A percentile compares a stretch with the other conserved stretches of the same genome.
phyloP scores from a whole-genome alignment of 495 filamentous ascomycete species.

The Melanomma pulvis-pyrius region DNA sequence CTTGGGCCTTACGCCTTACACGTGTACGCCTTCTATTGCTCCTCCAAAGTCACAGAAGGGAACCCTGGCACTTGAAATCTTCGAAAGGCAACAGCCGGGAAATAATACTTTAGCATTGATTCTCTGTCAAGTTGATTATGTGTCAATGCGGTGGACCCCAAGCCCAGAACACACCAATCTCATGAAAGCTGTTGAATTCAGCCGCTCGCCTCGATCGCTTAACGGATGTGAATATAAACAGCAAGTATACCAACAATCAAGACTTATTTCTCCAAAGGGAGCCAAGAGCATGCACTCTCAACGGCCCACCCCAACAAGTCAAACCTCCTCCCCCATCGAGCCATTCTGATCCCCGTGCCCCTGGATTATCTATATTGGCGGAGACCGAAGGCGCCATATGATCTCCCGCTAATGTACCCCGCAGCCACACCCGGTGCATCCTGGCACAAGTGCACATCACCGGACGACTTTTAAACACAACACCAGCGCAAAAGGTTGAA shows the following conservation, averaged over 20 bases:
- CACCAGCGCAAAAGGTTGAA: background rate
- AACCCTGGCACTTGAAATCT: too few relatives aligned
- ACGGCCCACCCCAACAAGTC: background rate
- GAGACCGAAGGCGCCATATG: constrained; percentile 6
- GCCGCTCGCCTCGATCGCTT: background rate
- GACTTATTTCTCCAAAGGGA: constrained; percentile 2
- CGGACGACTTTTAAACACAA: background rate
- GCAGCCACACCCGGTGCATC: constrained; percentile 37
- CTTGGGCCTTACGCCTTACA: background rate
- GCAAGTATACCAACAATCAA: background rate
- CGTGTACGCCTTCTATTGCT: too few relatives aligned
- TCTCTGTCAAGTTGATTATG: too few relatives aligned
- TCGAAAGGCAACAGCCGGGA: too few relatives aligned
- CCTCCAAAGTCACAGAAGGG: too few relatives aligned
- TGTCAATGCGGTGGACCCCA: too few relatives aligned
- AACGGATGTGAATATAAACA: background rate
- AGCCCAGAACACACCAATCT: too few relatives aligned
- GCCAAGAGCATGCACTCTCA: constrained; percentile 4
- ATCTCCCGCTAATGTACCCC: constrained; percentile 38
- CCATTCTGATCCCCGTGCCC: background rate
- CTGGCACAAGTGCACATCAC: constrained; percentile 5
- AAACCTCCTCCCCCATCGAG: background rate
- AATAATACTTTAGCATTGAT: too few relatives aligned
- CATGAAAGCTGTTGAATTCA: too few relatives aligned
- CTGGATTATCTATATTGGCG: constrained; percentile 11